Base-by-base conservation (phyloP, 208 protist species). In the Leishmania arabica region DNA sequence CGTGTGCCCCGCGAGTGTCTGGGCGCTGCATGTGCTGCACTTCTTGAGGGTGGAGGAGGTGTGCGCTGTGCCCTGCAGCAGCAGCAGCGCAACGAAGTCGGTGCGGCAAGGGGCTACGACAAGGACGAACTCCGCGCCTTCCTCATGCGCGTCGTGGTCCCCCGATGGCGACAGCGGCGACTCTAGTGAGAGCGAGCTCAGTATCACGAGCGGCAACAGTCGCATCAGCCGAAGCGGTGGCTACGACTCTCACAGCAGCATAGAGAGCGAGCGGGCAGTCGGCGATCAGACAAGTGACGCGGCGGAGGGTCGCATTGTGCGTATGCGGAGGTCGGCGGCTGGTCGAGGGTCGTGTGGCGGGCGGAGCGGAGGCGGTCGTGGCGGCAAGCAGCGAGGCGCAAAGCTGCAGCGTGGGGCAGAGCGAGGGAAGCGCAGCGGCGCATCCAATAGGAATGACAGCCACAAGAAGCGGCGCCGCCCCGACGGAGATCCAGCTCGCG, bases 11-110 rank as follows among this genome's bases (percentile, higher is more conserved):
- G 76, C 66, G 15, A 86, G 82, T 66, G 40, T 91, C 54, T 92
- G 81, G 81, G 87, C 87, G 11, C 80, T 91, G 15, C 74, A 89
- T 54, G 85, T 88, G 15, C 80, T 92, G 17, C 84, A 92, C 72
- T 92, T 90, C 49, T 62, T 92, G 3, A 69, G 86, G n/a, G 47
- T 92, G 5, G 86, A 90, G 64, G 87, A 92, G 72, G 75, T 92
- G 5, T 91, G 81, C 71, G 69, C 66, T 58, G 68, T 80, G 4
- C 64, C 81, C 64, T n/a, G 21, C n/a, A 72, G 58, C 60, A 9
- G 42, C 60, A 9, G 42, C 15, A 15, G 31, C 40, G 58, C 45
- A 58, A 3, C 53, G 40, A 69, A 21, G 40, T 17, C n/a, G 8
- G 47, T 2, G 24, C 9, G 21, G 24, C 34, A 51, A 13, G 5